Base-by-base conservation (phyloP, 495 filamentous ascomycete species). In the Penicillium tannophilum region DNA sequence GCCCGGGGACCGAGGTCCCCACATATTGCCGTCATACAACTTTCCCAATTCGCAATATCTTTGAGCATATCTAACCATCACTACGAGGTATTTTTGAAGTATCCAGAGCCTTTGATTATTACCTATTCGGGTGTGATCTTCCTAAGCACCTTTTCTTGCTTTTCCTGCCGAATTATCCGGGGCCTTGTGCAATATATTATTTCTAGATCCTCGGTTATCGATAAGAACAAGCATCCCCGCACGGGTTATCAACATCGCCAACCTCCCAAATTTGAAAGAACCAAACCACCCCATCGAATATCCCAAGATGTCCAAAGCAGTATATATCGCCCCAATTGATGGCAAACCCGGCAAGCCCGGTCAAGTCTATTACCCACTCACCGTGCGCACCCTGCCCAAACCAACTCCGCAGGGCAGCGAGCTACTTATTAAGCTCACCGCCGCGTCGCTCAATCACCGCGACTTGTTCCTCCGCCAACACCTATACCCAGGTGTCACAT, bases 381-480 rank as follows among this genome's bases (percentile, higher is more conserved):
- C 84, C 63, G 68, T 88, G 47, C 81, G 82, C 58, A 70, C 77
- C 20, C 68, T 85, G 59, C 84, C 89, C 54, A 72, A 75, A 49
- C 87, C 86, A 30, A 74, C 76, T 39, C 87, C 90, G 6, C 79
- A 83, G 17, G 80, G 83, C 17, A 71, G 73, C 56, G 84, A 94
- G 62, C 72, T 95, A 57, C 77, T 91, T 33, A 65, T 97, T 56
- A 82, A 81, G 57, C 64, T 97, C 66, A 80, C 81, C 33, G 89
- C 91, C 44, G 88, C 87, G 9, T 85, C 92, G 16, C 86, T 97
- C 54, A 97, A 97, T 76, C 93, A 96, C 77, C 89, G 91, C 54
- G 92, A 97, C 72, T 82, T 93, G 64, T 96, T 96, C 80, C 88
- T 94, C 72, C 90, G 92, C 55, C 91, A 93, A 68, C 88, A 92